phyloP scores from a whole-genome alignment of 78 protist species.

The Dictyostelium brefeldianum region DNA sequence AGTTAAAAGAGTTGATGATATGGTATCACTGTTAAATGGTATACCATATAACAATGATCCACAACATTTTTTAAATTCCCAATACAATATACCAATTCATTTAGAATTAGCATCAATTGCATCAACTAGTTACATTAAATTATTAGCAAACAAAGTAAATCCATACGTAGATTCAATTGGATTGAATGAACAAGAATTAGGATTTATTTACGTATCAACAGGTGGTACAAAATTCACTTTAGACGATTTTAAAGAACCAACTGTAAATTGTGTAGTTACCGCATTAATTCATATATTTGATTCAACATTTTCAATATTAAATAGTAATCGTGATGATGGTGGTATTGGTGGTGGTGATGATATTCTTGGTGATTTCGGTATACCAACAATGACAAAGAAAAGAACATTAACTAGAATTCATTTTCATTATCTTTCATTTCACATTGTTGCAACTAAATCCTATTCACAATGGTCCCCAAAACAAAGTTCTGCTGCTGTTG shows the following conservation, averaged over 20 bases:
- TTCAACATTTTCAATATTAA: background rate
- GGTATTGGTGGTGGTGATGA: background rate
- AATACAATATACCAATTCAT: constrained; percentile 54
- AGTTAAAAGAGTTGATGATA: constrained; percentile 18
- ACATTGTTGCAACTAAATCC: constrained; percentile 32
- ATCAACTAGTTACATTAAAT: background rate
- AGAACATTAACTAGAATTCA: constrained; percentile 50
- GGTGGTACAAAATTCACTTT: constrained; percentile 44
- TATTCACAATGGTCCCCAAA: constrained; percentile 8
- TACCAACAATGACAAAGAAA: constrained; percentile 1
- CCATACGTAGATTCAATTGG: constrained; percentile 75
- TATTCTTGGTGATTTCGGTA: constrained; percentile 5
- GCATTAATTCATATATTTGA: constrained; percentile 44
- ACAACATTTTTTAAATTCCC: background rate
- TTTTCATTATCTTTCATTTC: constrained; percentile 79
- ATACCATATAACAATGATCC: constrained; percentile 3
- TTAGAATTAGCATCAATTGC: constrained; percentile 79
- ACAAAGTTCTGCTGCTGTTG: constrained; percentile 23
- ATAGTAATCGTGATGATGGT: background rate
- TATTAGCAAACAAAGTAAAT: constrained; percentile 4
- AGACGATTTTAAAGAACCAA: constrained; percentile 65
- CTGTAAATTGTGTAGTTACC: constrained; percentile 9
- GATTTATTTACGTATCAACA: constrained; percentile 45
- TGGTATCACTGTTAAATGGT: background rate
- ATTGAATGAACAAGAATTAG: constrained; percentile 79